Base-by-base conservation (phyloP, 306 rosid genomes). In the Fagus crenata region DNA sequence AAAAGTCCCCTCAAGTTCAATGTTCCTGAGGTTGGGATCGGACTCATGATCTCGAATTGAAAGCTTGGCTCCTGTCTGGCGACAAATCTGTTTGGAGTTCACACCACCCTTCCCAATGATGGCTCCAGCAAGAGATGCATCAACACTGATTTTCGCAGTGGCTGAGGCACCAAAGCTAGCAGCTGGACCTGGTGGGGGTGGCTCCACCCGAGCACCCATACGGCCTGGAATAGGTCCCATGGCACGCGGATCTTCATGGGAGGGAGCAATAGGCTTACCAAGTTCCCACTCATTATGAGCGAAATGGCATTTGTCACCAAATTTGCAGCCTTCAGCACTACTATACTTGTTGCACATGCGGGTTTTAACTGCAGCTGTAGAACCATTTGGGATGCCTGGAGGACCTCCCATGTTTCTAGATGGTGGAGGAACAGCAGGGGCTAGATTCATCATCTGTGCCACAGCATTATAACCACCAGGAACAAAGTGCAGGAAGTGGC, bases 281-380 rank as follows among this genome's bases (percentile, higher is more conserved):
- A 95, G 85, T 77, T 95, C 99, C 97, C 99, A 88, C 83, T 95
- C 99, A 60, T 97, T 92, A 67, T 95, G 99, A 12, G 99, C 99
- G 67, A 92, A 95, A 84, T 88, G 91, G 59, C 99, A 95, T 81
- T 92, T 95, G 81, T 90, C 97, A 39, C 99, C 99, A 67, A 89
- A 95, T 85, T 92, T 95, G 86, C 99, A 95, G 82, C 99, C 98
- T 85, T 95, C 99, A 0, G 97, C 92, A 32, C 87, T 60, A 46
- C 87, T 92, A 72, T 72, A 91, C 77, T 81, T 95, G 86, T 84
- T 90, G 89, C 99, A 95, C 74, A 89, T 32, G 73, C 97, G 97
- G 35, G 89, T 86, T 83, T 95, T 95, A 39, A 84, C 93, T 42
- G 87, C 46, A 32, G 87, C 13, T 6, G 80, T 56, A 18, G 97